These are phyloP conservation scores for Boletellus ananas DNA, from an alignment of 768 basidiomycete genomes.

Conservation along the genomic window DNA sequence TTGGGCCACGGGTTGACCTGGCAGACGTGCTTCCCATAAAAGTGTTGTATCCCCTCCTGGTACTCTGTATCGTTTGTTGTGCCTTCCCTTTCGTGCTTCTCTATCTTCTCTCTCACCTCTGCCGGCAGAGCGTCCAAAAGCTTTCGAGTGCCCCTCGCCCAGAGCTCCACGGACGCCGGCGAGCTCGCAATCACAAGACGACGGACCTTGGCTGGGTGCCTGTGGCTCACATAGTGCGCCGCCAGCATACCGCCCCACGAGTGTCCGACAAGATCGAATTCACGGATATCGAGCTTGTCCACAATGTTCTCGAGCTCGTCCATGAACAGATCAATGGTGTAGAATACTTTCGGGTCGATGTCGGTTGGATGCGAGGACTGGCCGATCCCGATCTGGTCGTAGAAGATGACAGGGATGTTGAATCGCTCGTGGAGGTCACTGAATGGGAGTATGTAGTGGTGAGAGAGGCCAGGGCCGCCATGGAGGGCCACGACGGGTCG, in stretches of 20 bases:
- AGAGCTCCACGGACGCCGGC: constrained; percentile 30
- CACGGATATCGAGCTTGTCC: constrained; percentile 36
- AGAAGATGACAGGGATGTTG: constrained; percentile 43
- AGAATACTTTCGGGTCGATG: constrained; percentile 28
- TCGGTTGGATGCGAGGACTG: constrained; percentile 40
- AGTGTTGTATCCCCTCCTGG: constrained; percentile 23
- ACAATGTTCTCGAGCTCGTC: constrained; percentile 52
- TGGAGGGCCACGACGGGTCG: constrained; percentile 42
- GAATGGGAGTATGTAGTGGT: constrained; percentile 40
- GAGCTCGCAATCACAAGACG: constrained; percentile 34
- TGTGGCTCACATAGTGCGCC: constrained; percentile 35
- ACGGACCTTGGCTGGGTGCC: constrained; percentile 38
- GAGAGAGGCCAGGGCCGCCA: constrained; percentile 41
- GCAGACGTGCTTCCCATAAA: constrained; percentile 36
- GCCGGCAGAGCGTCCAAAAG: constrained; percentile 26
- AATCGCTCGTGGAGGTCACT: constrained; percentile 30
- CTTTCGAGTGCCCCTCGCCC: constrained; percentile 21
- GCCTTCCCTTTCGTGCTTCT: constrained; percentile 34
- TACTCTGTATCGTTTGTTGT: constrained; percentile 34
- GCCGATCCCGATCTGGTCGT: constrained; percentile 49
- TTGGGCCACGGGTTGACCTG: constrained; percentile 33
- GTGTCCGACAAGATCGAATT: constrained; percentile 49
- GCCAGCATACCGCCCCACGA: constrained; percentile 59
- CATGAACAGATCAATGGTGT: constrained; percentile 48
- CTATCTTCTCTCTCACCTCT: constrained; percentile 25